These are phyloP conservation scores for Termitomyces sp. DNA, from an alignment of 768 basidiomycete genomes.

Conservation along the genomic window DNA sequence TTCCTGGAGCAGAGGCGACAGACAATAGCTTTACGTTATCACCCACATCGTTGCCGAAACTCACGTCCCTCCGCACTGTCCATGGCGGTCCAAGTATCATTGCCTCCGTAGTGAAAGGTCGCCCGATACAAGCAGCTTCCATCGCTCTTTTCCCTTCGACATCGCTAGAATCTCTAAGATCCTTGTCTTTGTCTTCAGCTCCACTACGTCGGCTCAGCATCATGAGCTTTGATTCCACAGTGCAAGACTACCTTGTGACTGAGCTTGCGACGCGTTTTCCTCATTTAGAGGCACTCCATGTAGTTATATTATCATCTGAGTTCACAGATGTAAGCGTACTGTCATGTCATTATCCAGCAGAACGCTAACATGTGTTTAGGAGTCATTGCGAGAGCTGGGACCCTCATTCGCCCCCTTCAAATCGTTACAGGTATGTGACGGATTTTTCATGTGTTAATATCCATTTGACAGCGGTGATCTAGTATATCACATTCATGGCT, in stretches of 20 bases:
- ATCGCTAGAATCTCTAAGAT: constrained; percentile 35
- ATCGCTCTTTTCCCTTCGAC: constrained; percentile 44
- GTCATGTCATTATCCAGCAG: not conserved
- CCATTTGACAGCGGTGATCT: constrained; percentile 7
- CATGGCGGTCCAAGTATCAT: constrained; percentile 44
- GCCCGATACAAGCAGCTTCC: constrained; percentile 46
- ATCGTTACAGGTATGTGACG: constrained; percentile 24
- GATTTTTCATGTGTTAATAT: not conserved
- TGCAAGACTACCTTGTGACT: constrained; percentile 37
- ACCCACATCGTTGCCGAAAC: constrained; percentile 37
- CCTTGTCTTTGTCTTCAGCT: constrained; percentile 30
- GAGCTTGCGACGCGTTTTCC: constrained; percentile 44
- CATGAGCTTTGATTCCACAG: constrained; percentile 48
- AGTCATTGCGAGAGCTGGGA: constrained; percentile 34
- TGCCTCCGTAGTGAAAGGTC: constrained; percentile 35
- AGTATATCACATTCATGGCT: constrained; percentile 61
- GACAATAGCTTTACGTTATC: constrained; percentile 28
- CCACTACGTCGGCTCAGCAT: constrained; percentile 48
- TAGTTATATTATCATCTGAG: constrained; percentile 49
- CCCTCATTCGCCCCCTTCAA: constrained; percentile 37
- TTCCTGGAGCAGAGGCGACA: constrained; percentile 3
- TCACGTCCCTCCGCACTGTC: constrained; percentile 47
- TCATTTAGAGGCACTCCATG: constrained; percentile 52
- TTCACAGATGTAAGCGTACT: constrained; percentile 37
- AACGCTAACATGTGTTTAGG: constrained; percentile 20